Percentiles rank a stretch among this genome's conserved stretches.
These are phyloP conservation scores for Amphirosellinia nigrospora DNA, from an alignment of 495 filamentous ascomycete genomes.

Conservation along the genomic window DNA sequence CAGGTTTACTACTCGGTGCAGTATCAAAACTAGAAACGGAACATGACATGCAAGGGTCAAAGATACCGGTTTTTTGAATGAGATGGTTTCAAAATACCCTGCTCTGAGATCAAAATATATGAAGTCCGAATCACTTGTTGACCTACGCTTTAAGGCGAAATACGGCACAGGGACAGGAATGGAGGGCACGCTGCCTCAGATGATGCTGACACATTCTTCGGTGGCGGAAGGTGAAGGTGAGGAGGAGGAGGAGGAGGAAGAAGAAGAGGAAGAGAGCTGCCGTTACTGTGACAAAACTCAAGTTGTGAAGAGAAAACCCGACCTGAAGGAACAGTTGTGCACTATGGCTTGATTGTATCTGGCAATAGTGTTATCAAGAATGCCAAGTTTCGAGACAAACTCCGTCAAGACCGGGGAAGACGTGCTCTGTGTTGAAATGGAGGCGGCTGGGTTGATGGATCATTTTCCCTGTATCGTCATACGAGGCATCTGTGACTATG, in stretches of 20 bases:
- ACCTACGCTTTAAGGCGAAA: conserved; percentile 4
- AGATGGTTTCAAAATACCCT: conserved; percentile 12
- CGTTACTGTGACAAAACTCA: conserved; percentile 8
- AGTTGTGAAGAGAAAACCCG: neutral
- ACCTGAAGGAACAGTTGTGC: conserved; percentile 27
- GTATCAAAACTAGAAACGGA: neutral
- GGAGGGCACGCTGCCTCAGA: neutral
- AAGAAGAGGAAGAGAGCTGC: neutral
- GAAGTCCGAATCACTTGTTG: neutral
- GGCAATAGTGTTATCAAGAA: conserved; percentile 33
- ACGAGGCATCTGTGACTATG: conserved; percentile 46
- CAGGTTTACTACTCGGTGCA: neutral
- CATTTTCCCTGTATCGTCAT: conserved; percentile 40
- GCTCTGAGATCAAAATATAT: conserved; percentile 1
- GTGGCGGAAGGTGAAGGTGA: neutral
- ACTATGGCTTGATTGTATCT: conserved; percentile 44
- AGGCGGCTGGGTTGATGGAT: conserved; percentile 41
- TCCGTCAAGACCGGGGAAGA: conserved; percentile 19
- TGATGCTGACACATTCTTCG: neutral
- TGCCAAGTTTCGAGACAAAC: conserved; percentile 21
- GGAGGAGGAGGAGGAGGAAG: neutral
- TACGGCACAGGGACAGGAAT: neutral
- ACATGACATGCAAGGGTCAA: neutral
- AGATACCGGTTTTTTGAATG: neutral
- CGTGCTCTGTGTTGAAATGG: conserved; percentile 49